phyloP scores from a whole-genome alignment of 2,329 filamentous ascomycete species.

The Ascochyta viciae-villosae region DNA sequence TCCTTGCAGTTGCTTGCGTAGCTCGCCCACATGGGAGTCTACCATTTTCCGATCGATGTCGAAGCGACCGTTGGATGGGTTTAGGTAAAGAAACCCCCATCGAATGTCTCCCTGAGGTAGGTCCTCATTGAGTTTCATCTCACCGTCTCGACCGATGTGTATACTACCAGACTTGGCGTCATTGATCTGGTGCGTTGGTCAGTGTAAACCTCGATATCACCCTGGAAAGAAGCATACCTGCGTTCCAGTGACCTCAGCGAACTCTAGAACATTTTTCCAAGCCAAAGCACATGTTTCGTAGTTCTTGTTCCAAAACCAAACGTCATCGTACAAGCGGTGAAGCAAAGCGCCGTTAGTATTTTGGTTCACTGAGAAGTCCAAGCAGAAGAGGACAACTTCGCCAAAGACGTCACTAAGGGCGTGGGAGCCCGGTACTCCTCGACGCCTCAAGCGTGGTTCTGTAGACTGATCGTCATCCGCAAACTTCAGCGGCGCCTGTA shows the following conservation, averaged over 20 bases:
- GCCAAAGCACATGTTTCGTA: constrained; percentile 51
- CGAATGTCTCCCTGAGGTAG: constrained; percentile 41
- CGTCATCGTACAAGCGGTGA: constrained; percentile 58
- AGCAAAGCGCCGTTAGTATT: constrained; percentile 51
- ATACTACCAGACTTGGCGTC: constrained; percentile 52
- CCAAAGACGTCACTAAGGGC: constrained; percentile 56
- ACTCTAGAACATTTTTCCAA: constrained; percentile 54
- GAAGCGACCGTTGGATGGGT: constrained; percentile 35
- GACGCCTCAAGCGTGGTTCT: constrained; percentile 49
- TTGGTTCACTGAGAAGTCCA: constrained; percentile 57
- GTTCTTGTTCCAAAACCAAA: constrained; percentile 57
- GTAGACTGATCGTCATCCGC: constrained; percentile 42
- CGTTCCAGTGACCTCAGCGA: constrained; percentile 53
- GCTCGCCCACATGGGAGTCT: constrained; percentile 38
- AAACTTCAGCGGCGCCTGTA: constrained; percentile 56
- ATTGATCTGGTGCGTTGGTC: constrained; percentile 43
- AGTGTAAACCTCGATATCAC: not conserved
- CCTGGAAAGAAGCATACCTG: constrained; percentile 27
- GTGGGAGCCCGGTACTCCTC: constrained; percentile 57
- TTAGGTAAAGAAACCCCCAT: constrained; percentile 44
- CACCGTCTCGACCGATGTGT: constrained; percentile 34
- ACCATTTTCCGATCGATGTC: constrained; percentile 45
- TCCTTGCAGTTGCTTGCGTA: constrained; percentile 37
- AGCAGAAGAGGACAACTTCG: constrained; percentile 57
- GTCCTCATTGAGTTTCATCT: constrained; percentile 25